Evolutionary conservation across 192 early-diverging fungal species (phyloP), one percentile per base, ranked within the genome.

Genomic region (Phycomyces blakesleeanus): DNA sequence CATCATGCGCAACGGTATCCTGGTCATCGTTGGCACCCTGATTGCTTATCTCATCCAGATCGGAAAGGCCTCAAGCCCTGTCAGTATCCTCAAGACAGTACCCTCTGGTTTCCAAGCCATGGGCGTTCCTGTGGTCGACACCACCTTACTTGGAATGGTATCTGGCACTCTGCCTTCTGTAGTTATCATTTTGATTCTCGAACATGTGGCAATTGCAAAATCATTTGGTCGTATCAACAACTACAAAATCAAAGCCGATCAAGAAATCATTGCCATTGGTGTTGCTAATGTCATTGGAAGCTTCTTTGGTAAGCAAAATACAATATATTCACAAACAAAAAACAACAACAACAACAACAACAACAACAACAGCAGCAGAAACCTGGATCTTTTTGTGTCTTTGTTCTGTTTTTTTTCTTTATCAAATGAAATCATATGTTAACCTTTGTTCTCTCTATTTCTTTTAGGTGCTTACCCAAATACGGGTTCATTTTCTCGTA

Each of bases 401-500:
- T n/a, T n/a, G n/a, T n/a, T n/a, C n/a, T n/a, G n/a, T n/a, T n/a
- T n/a, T n/a, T n/a, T n/a, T n/a, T n/a, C n/a, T n/a, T n/a, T n/a
- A n/a, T n/a, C n/a, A n/a, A n/a, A n/a, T n/a, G n/a, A n/a, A n/a
- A n/a, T n/a, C n/a, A 34, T 34, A 34, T 34, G 7, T 34, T 7
- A 34, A 7, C 29, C 29, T 7, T 34, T 34, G 3, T 34, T 34
- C 2, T 5, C 29, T n/a, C n/a, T n/a, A 34, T 34, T 34, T 34
- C 29, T 7, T 34, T 34, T 34, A 34, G 29, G 69, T 34, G 91
- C 84, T 9, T 95, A 89, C 76, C 89, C 94, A 10, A 86, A 91
- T 2, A 96, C 96, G 15, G 96, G 94, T 34, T 95, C 93, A 2
- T 96, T 98, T 82, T 96, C 93, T 12, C 90, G 96, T 63, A 93